These are phyloP conservation scores for Ilyonectria robusta DNA, from an alignment of 2,329 filamentous ascomycete species.

Conservation along the genomic window DNA sequence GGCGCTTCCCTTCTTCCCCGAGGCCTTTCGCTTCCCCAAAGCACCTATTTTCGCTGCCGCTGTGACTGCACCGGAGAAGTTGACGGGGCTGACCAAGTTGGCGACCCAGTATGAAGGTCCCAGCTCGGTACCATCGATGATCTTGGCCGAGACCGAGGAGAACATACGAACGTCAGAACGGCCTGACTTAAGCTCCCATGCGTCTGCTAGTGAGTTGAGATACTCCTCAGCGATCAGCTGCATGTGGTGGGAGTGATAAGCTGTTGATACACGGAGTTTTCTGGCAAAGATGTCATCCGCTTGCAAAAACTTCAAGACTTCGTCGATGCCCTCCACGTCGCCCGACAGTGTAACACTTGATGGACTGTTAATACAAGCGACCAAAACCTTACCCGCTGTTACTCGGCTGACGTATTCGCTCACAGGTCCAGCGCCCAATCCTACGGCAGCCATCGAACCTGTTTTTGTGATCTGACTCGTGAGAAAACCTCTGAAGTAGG, in stretches of 20 bases:
- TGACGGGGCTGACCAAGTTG: conserved; percentile 52
- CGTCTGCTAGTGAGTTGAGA: conserved; percentile 34
- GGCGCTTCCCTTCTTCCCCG: conserved; percentile 1
- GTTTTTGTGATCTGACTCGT: conserved; percentile 55
- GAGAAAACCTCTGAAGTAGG: conserved; percentile 59
- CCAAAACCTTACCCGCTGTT: conserved; percentile 28
- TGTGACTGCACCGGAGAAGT: conserved; percentile 50
- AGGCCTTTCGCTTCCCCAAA: background rate
- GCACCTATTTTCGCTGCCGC: background rate
- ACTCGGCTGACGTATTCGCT: background rate
- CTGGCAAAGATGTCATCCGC: conserved; percentile 59
- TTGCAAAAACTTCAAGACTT: conserved; percentile 51
- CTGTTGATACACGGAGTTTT: conserved; percentile 60
- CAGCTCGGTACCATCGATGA: conserved; percentile 53
- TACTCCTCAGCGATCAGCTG: conserved; percentile 61
- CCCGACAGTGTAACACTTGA: conserved; percentile 64
- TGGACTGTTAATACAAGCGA: conserved; percentile 65
- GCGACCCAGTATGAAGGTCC: conserved; percentile 57
- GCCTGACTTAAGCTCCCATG: background rate
- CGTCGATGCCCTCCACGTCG: conserved; percentile 57
- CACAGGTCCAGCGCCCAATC: conserved; percentile 10
- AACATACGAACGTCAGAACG: background rate
- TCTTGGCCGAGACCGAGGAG: conserved; percentile 39
- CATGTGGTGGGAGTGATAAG: conserved; percentile 68
- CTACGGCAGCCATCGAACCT: conserved; percentile 45